phyloP scores from a whole-genome alignment of 352 stramenopile species.

The Pythium chondricola region DNA sequence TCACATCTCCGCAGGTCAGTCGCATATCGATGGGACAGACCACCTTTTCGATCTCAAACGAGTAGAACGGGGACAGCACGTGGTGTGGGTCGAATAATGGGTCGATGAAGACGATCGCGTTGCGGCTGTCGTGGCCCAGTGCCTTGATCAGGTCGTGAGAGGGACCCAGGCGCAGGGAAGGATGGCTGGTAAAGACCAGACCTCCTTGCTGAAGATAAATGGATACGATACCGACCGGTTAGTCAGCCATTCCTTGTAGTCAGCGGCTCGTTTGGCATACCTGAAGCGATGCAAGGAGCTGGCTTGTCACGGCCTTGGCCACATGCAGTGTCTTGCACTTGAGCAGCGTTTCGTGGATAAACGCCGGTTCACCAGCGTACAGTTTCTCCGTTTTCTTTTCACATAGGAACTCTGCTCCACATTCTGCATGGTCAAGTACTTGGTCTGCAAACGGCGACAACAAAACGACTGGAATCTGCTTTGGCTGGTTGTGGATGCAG shows the following conservation, averaged over 20 bases:
- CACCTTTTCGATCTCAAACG: constrained; percentile 71
- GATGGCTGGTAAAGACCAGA: constrained; percentile 71
- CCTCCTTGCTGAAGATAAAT: constrained; percentile 37
- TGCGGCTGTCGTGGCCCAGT: constrained; percentile 51
- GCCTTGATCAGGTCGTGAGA: constrained; percentile 45
- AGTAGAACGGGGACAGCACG: constrained; percentile 50
- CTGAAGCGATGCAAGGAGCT: constrained; percentile 46
- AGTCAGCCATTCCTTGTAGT: background rate
- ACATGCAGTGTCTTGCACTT: constrained; percentile 49
- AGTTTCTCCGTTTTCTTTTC: constrained; percentile 81
- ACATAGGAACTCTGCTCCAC: constrained; percentile 72
- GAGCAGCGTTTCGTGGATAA: constrained; percentile 49
- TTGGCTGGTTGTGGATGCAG: constrained; percentile 32
- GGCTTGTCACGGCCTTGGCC: constrained; percentile 32
- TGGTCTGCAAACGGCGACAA: constrained; percentile 46
- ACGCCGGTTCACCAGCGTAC: constrained; percentile 63
- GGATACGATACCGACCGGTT: background rate
- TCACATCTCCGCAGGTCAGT: constrained; percentile 78
- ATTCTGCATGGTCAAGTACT: constrained; percentile 45
- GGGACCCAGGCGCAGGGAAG: constrained; percentile 55
- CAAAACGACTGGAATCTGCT: constrained; percentile 57
- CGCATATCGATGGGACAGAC: constrained; percentile 67
- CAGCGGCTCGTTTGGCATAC: constrained; percentile 15
- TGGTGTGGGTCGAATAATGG: constrained; percentile 42
- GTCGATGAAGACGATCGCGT: constrained; percentile 72